These are phyloP conservation scores for Penicillium italicum DNA, from an alignment of 2,329 filamentous ascomycete genomes.

Conservation along the genomic window DNA sequence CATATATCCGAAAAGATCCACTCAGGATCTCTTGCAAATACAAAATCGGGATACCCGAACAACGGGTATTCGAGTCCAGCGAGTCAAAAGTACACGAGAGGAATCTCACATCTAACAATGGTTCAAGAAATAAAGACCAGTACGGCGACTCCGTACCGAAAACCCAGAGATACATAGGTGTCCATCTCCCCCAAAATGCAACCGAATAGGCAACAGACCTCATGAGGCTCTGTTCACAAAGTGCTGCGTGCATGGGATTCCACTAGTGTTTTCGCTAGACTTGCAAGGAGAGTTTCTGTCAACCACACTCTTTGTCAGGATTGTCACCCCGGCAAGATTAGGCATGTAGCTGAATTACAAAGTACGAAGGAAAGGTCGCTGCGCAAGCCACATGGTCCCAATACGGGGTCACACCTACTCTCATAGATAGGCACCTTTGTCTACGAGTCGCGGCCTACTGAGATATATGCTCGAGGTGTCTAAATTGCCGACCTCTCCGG, in stretches of 20 bases:
- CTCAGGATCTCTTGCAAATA: background rate
- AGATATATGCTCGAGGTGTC: background rate
- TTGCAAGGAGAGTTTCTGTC: background rate
- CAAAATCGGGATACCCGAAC: background rate
- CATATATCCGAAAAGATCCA: background rate
- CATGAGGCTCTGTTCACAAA: slow-evolving; percentile 7
- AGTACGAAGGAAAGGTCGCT: background rate
- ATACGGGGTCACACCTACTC: background rate
- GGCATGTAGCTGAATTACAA: background rate
- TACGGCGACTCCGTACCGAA: background rate
- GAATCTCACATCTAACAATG: background rate
- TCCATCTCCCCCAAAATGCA: background rate
- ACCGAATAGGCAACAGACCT: background rate
- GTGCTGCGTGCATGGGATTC: slow-evolving; percentile 4
- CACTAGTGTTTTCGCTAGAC: slow-evolving; percentile 5
- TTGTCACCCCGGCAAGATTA: background rate
- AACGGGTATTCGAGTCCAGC: background rate
- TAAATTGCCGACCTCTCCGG: background rate
- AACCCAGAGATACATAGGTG: no score
- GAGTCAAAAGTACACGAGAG: background rate
- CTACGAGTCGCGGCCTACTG: background rate
- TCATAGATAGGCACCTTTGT: background rate
- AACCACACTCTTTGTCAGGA: background rate
- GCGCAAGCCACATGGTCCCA: slow-evolving; percentile 2
- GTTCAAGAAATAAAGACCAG: background rate